Conservation (phyloP, 164 flowering plant genomes). For the Paratinospora sagittata region DNA sequence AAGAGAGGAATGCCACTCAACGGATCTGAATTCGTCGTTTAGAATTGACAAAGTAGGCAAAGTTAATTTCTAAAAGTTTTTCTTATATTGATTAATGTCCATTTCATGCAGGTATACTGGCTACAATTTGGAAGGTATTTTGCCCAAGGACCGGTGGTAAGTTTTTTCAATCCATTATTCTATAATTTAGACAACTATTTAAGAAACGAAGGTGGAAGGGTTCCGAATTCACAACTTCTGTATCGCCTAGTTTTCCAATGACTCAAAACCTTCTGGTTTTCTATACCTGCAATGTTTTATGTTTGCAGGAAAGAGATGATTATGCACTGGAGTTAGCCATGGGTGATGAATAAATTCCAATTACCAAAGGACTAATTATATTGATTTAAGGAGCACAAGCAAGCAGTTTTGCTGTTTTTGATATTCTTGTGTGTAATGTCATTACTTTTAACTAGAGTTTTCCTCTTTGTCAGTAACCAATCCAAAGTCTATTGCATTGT, state of each 20-base stretch:
- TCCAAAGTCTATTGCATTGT: background rate
- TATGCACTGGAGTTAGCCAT: conserved; percentile 82
- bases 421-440: background rate
- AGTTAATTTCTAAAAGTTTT: background rate
- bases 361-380: background rate
- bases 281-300: background rate
- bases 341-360: conserved; percentile 54
- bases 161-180: conserved; percentile 15
- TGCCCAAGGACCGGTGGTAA: conserved; percentile 90
- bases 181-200: background rate
- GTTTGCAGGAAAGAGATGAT: conserved; percentile 79
- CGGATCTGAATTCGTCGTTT: too few species aligned
- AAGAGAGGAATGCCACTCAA: too few species aligned
- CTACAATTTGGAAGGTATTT: conserved; percentile 98
- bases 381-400: conserved; percentile 6
- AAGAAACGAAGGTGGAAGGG: background rate
- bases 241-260: background rate
- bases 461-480: background rate
- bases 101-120: conserved; percentile 77
- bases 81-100: background rate
- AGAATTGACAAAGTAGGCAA: too few species aligned
- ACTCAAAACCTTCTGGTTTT: background rate
- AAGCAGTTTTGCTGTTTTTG: background rate
- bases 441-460: background rate
- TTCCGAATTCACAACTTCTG: background rate